Percentiles rank a stretch among this genome's conserved stretches.
These are phyloP conservation scores for Boletus reticulatus DNA, from an alignment of 768 basidiomycete species.

Conservation along the genomic window DNA sequence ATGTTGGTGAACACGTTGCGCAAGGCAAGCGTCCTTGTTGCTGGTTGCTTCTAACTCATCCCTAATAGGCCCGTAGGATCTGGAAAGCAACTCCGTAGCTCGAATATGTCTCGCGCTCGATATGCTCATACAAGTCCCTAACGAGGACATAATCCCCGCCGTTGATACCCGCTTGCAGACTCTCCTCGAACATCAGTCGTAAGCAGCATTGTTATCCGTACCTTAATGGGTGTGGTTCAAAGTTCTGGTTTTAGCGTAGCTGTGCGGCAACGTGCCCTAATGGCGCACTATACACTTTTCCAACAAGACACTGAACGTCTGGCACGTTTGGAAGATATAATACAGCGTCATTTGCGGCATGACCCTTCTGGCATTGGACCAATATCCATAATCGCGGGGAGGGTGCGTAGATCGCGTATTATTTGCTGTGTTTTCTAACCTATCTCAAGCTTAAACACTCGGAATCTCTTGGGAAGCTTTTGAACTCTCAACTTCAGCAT, in stretches of 20 bases:
- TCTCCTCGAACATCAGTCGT: conserved; percentile 74
- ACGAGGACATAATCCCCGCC: conserved; percentile 72
- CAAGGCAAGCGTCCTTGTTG: conserved; percentile 48
- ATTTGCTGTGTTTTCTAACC: conserved; percentile 3
- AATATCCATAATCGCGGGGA: conserved; percentile 14
- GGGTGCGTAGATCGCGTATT: conserved; percentile 17
- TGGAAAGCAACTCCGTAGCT: conserved; percentile 55
- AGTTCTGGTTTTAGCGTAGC: conserved; percentile 40
- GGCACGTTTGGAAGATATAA: conserved; percentile 34
- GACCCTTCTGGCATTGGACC: conserved; percentile 10
- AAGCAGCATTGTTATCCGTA: conserved; percentile 42
- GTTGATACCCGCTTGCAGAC: conserved; percentile 63
- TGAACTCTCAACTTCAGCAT: conserved; percentile 22
- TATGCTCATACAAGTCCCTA: conserved; percentile 57
- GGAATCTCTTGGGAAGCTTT: conserved; percentile 16
- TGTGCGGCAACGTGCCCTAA: conserved; percentile 60
- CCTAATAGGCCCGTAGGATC: conserved; percentile 49
- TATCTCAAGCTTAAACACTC: conserved; percentile 23
- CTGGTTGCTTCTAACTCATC: background rate
- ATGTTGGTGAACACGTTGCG: conserved; percentile 87
- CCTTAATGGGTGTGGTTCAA: background rate
- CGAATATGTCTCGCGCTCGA: conserved; percentile 74
- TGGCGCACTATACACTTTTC: conserved; percentile 56
- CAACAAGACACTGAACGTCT: conserved; percentile 45
- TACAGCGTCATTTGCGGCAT: conserved; percentile 10